phyloP scores from a whole-genome alignment of 768 basidiomycete species.

The Lactarius quietus region DNA sequence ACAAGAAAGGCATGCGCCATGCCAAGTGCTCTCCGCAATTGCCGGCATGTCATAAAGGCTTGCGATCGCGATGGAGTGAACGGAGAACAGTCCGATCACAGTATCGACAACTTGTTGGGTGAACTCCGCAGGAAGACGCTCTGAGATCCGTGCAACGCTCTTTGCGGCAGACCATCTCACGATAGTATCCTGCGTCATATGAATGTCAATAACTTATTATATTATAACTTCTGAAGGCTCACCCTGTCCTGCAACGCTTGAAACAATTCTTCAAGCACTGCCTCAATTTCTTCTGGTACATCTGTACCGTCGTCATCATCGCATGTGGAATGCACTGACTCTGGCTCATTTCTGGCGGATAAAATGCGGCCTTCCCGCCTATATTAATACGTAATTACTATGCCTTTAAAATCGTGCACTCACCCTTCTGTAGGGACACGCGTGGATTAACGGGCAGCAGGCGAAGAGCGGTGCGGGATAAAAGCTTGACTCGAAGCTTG shows the following conservation, averaged over 20 bases:
- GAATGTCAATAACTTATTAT: constrained; percentile 5
- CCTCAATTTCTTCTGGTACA: constrained; percentile 76
- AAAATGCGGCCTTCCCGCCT: constrained; percentile 6
- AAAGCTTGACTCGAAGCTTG: constrained; percentile 64
- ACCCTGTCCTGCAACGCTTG: constrained; percentile 79
- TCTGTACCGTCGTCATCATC: constrained; percentile 47
- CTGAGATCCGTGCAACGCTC: constrained; percentile 79
- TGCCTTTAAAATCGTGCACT: constrained; percentile 17
- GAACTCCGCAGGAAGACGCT: constrained; percentile 73
- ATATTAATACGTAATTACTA: background rate
- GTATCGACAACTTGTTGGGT: constrained; percentile 79
- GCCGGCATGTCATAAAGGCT: constrained; percentile 68
- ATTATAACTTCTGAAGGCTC: constrained; percentile 11
- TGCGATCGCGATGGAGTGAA: constrained; percentile 64
- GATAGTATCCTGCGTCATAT: constrained; percentile 69
- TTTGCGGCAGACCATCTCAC: constrained; percentile 96
- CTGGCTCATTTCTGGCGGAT: constrained; percentile 15
- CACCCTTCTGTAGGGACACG: constrained; percentile 42
- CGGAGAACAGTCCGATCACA: constrained; percentile 68
- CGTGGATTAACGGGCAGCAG: constrained; percentile 50
- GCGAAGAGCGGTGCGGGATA: constrained; percentile 60
- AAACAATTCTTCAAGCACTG: constrained; percentile 68
- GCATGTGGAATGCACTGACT: constrained; percentile 24
- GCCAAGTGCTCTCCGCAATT: constrained; percentile 86
- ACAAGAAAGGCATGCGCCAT: constrained; percentile 88